Evolutionary conservation across 768 basidiomycete genomes (phyloP).

Genomic region (Podaxis mareebaensis): DNA sequence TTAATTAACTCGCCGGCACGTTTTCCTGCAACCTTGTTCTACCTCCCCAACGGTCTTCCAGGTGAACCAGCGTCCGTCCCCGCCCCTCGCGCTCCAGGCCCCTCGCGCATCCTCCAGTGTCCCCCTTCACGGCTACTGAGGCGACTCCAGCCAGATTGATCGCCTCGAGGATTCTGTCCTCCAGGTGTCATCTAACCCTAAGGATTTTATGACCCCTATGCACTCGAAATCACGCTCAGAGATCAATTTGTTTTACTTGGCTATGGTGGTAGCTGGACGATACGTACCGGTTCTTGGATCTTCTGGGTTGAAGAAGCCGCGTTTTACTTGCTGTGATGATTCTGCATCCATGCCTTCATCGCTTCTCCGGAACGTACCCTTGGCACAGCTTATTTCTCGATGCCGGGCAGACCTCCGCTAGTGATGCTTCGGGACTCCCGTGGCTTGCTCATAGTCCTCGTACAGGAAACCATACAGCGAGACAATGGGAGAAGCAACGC

Average conservation of each 20-base stretch:
- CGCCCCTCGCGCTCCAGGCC: constrained; percentile 3
- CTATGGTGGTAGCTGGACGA: constrained; percentile 13
- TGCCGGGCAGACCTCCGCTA: constrained; percentile 13
- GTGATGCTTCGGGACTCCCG: constrained; percentile 9
- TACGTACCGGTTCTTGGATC: neutral
- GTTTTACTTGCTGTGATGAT: constrained; percentile 7
- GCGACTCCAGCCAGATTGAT: constrained; percentile 13
- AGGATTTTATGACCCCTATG: neutral
- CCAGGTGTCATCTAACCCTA: constrained; percentile 16
- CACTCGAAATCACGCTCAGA: constrained; percentile 1
- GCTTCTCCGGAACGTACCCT: constrained; percentile 13
- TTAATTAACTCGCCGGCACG: neutral
- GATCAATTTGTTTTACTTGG: neutral
- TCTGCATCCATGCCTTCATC: neutral
- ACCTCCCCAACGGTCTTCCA: neutral
- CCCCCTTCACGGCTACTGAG: constrained; percentile 7
- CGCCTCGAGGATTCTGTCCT: constrained; percentile 10
- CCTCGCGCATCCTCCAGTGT: constrained; percentile 3
- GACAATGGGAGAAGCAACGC: constrained; percentile 5
- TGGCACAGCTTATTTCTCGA: neutral
- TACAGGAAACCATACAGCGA: constrained; percentile 6
- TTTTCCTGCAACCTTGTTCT: neutral
- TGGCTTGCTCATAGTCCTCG: neutral
- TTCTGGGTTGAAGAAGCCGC: neutral
- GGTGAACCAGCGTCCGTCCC: neutral